Percentiles rank a stretch among this genome's conserved stretches.
Evolutionary conservation across 495 filamentous ascomycete species (phyloP).

Genomic region (Hyphodiscus hymeniophilus): DNA sequence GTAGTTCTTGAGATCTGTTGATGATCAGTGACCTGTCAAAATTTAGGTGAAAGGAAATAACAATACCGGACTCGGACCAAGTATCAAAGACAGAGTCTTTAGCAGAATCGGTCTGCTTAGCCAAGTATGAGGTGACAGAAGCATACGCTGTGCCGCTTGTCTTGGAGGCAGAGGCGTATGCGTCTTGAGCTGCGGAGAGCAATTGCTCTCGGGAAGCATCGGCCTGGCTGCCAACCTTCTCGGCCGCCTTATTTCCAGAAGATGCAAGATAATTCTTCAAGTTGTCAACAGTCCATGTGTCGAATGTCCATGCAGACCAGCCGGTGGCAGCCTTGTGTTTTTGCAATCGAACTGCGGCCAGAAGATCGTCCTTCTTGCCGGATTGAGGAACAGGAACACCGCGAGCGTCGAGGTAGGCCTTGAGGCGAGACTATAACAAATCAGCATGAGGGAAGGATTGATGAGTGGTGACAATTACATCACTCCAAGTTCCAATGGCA

Average conservation of each 20-base stretch:
- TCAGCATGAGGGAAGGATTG: slow-evolving; percentile 3
- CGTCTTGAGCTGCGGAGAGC: slow-evolving; percentile 58
- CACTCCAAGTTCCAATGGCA: slow-evolving; percentile 60
- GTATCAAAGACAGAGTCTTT: slow-evolving; percentile 69
- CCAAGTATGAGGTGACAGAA: slow-evolving; percentile 65
- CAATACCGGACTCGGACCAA: slow-evolving; percentile 56
- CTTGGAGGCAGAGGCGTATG: slow-evolving; percentile 60
- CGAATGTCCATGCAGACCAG: slow-evolving; percentile 76
- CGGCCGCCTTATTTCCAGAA: slow-evolving; percentile 50
- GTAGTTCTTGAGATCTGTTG: slow-evolving; percentile 64
- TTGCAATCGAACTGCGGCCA: slow-evolving; percentile 64
- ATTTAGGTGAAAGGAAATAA: neutral
- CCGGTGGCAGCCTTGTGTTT: slow-evolving; percentile 64
- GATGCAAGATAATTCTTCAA: slow-evolving; percentile 61
- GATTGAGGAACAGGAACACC: slow-evolving; percentile 67
- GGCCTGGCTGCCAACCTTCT: slow-evolving; percentile 57
- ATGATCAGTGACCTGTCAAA: slow-evolving; percentile 4
- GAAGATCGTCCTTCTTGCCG: slow-evolving; percentile 70
- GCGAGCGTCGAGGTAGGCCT: slow-evolving; percentile 65
- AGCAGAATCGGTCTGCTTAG: slow-evolving; percentile 56
- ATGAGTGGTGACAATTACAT: slow-evolving; percentile 34
- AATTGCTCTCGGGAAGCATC: slow-evolving; percentile 66
- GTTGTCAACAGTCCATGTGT: slow-evolving; percentile 73
- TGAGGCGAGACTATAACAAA: slow-evolving; percentile 45
- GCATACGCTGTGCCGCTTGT: slow-evolving; percentile 61